These are phyloP conservation scores for Ganoderma boninense DNA, from an alignment of 1,284 basidiomycete genomes.

Conservation along the genomic window DNA sequence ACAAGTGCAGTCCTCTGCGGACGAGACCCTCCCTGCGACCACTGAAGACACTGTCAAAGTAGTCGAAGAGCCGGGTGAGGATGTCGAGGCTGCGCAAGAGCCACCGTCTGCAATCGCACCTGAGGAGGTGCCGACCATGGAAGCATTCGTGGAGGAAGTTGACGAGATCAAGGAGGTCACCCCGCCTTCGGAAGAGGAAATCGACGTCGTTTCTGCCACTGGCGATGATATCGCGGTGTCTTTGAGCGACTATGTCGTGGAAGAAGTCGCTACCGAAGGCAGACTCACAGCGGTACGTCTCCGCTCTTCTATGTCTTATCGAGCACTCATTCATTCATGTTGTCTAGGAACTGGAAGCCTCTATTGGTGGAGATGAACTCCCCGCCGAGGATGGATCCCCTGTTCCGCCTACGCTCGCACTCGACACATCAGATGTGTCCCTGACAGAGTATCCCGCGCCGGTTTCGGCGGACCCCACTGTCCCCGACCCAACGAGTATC, in stretches of 20 bases:
- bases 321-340: neutral
- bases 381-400: neutral
- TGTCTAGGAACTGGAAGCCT: constrained; percentile 31
- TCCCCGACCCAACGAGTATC: constrained; percentile 49
- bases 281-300: constrained; percentile 37
- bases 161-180: constrained; percentile 8
- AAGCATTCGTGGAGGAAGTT: constrained; percentile 14
- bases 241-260: constrained; percentile 35
- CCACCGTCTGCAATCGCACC: neutral
- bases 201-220: constrained; percentile 19
- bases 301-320: neutral
- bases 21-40: neutral
- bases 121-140: neutral
- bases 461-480: constrained; percentile 50
- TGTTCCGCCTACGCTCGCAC: neutral
- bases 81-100: neutral
- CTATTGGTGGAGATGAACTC: neutral
- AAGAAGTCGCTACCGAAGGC: constrained; percentile 39
- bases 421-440: neutral
- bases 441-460: constrained; percentile 46
- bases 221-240: constrained; percentile 6
- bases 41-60: neutral
- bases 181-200: neutral
- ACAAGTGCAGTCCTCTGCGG: neutral
- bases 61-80: neutral